Conservation (phyloP, 768 basidiomycete species). For the Polyporus arcularius region DNA sequence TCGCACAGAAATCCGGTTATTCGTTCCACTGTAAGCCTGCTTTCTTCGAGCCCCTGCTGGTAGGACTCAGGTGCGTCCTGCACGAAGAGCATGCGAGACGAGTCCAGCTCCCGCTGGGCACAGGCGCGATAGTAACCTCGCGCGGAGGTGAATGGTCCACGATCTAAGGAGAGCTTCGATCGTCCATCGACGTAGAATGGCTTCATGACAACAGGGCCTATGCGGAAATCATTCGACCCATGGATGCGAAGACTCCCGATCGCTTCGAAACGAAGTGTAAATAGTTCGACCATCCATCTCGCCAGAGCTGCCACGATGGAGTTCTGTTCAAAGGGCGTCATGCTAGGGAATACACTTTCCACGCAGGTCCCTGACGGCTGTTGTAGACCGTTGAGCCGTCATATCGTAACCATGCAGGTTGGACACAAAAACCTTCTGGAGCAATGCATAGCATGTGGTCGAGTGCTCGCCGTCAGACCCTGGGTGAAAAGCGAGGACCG, state of each 20-base stretch:
- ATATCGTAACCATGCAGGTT: neutral
- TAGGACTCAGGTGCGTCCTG: slow-evolving; percentile 34
- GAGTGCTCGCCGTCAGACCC: neutral
- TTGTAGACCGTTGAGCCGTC: too few species aligned
- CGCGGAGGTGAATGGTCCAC: slow-evolving; percentile 32
- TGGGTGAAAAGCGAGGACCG: slow-evolving; percentile 20
- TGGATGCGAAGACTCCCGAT: slow-evolving; percentile 31
- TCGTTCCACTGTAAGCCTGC: slow-evolving; percentile 32
- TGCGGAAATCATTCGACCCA: neutral
- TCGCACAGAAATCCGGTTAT: slow-evolving; percentile 32
- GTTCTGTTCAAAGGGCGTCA: slow-evolving; percentile 28
- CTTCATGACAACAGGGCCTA: slow-evolving; percentile 26
- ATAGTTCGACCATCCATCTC: slow-evolving; percentile 32
- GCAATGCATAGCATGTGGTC: slow-evolving; percentile 18
- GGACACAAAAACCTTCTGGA: slow-evolving; percentile 27
- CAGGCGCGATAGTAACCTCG: slow-evolving; percentile 36
- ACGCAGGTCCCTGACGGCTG: slow-evolving; percentile 32
- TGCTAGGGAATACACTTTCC: slow-evolving; percentile 27
- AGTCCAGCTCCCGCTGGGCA: slow-evolving; percentile 37
- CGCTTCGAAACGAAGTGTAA: slow-evolving; percentile 25
- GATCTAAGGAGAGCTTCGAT: slow-evolving; percentile 31
- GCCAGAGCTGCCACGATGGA: slow-evolving; percentile 30
- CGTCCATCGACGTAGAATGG: slow-evolving; percentile 34
- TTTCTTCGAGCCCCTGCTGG: slow-evolving; percentile 31
- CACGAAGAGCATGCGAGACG: slow-evolving; percentile 31